A percentile compares a stretch with the other conserved stretches of the same genome.
Conservation (phyloP, 2,329 filamentous ascomycete species). For the Neoarthrinium moseri region DNA sequence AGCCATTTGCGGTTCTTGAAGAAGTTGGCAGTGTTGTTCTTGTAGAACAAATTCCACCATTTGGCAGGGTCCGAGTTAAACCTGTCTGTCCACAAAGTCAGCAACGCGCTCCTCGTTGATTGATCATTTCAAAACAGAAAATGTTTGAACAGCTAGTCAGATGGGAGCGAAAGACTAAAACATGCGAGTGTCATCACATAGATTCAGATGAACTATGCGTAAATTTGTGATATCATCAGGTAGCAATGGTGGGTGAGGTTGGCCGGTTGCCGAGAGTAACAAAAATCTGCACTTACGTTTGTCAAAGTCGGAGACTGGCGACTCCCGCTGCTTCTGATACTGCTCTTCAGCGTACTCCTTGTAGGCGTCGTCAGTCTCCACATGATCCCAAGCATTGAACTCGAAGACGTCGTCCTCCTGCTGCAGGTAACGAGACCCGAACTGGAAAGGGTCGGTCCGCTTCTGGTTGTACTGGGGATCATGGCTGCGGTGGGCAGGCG, state of each 20-base stretch:
- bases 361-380: slow-evolving; percentile 87
- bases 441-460: slow-evolving; percentile 89
- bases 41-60: slow-evolving; percentile 99
- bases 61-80: slow-evolving; percentile 90
- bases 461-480: slow-evolving; percentile 75
- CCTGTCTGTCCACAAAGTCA: slow-evolving; percentile 57
- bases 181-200: slow-evolving; percentile 60
- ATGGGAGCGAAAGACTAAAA: slow-evolving; percentile 72
- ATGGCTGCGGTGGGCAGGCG: slow-evolving; percentile 67
- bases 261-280: no score
- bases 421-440: slow-evolving; percentile 83
- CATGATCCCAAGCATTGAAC: slow-evolving; percentile 99
- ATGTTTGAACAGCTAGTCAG: slow-evolving; percentile 44
- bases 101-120: slow-evolving; percentile 10
- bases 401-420: slow-evolving; percentile 89
- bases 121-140: slow-evolving; percentile 11
- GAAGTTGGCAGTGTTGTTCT: slow-evolving; percentile 95
- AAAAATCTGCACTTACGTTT: slow-evolving; percentile 69
- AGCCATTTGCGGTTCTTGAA: slow-evolving; percentile 99
- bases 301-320: slow-evolving; percentile 91
- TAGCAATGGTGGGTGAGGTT: slow-evolving; percentile 10
- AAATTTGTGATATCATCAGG: slow-evolving; percentile 56
- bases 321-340: slow-evolving; percentile 78
- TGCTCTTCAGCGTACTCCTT: slow-evolving; percentile 82
- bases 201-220: slow-evolving; percentile 71